Percentiles rank a stretch among this genome's conserved stretches.
Evolutionary conservation across 352 stramenopile genomes (phyloP).

Genomic region (Phytophthora pseudosyringae): DNA sequence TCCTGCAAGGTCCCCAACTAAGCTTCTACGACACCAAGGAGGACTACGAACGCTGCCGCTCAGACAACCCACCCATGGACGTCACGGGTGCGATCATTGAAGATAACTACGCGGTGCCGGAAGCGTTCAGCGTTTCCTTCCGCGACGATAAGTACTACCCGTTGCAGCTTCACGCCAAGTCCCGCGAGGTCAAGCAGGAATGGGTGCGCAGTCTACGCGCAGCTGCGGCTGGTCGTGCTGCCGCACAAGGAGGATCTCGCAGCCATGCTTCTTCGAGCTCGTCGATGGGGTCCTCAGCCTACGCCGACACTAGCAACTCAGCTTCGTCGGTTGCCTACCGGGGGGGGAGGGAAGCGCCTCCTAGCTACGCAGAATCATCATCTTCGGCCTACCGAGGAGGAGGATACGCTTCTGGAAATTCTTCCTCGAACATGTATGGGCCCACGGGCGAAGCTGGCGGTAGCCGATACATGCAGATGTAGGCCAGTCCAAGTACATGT

Average conservation of each 20-base stretch:
- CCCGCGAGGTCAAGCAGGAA: conserved; percentile 74
- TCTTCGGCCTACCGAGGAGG: conserved; percentile 28
- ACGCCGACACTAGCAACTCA: conserved; percentile 24
- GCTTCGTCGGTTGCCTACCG: conserved; percentile 17
- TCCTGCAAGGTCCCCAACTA: conserved; percentile 77
- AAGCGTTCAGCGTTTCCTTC: conserved; percentile 87
- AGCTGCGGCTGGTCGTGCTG: conserved; percentile 40
- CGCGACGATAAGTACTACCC: conserved; percentile 83
- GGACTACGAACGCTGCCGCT: conserved; percentile 83
- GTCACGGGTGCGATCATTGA: conserved; percentile 76
- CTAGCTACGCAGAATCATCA: conserved; percentile 28
- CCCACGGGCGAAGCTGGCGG: conserved; percentile 36
- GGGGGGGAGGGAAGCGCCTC: conserved; percentile 14
- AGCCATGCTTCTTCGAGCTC: conserved; percentile 36
- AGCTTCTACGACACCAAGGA: conserved; percentile 89
- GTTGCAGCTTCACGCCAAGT: conserved; percentile 85
- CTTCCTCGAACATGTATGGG: conserved; percentile 34
- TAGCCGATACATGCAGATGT: conserved; percentile 57
- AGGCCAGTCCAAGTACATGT: conserved; percentile 26
- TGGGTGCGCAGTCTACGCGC: conserved; percentile 82
- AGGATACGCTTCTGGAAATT: conserved; percentile 31
- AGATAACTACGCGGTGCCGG: conserved; percentile 77
- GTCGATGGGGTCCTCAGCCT: conserved; percentile 31
- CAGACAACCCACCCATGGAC: conserved; percentile 84
- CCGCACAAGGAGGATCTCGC: conserved; percentile 22